These are phyloP conservation scores for Terfezia claveryi DNA, from an alignment of 495 filamentous ascomycete species.

Conservation along the genomic window DNA sequence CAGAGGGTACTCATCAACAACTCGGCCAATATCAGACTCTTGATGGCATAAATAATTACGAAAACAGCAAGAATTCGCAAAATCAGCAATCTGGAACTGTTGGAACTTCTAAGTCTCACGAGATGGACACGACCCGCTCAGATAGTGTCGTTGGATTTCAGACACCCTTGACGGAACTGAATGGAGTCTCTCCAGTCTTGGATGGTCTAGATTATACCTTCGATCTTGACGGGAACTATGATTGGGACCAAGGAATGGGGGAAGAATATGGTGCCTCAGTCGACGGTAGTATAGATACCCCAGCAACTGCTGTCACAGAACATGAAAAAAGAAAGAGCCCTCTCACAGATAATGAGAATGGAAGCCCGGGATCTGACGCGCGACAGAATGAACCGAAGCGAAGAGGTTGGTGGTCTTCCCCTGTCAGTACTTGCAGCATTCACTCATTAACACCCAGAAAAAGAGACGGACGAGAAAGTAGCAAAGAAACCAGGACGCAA, in stretches of 20 bases:
- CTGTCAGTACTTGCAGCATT: too few relatives aligned
- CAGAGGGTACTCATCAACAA: neutral
- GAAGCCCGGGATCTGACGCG: conserved; percentile 31
- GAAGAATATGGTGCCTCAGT: conserved; percentile 24
- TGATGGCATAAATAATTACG: neutral
- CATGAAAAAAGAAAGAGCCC: conserved; percentile 65
- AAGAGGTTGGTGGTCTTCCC: conserved; percentile 15
- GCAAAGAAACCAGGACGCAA: conserved; percentile 94
- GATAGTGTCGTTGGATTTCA: neutral
- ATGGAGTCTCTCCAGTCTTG: conserved; percentile 13
- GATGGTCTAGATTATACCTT: conserved; percentile 32
- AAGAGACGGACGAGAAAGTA: conserved; percentile 34
- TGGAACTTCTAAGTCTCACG: neutral
- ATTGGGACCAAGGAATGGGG: conserved; percentile 32
- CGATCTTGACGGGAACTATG: conserved; percentile 40
- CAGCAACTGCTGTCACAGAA: conserved; percentile 8
- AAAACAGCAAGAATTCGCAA: neutral
- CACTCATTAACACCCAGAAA: neutral
- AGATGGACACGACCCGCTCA: neutral
- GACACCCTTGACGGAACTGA: conserved; percentile 16
- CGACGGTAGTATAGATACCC: conserved; percentile 31
- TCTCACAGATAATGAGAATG: conserved; percentile 38
- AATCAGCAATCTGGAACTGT: neutral
- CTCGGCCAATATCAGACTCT: neutral
- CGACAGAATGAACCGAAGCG: conserved; percentile 19